These are phyloP conservation scores for Penicillium cosmopolitanum DNA, from an alignment of 495 filamentous ascomycete species.

Conservation along the genomic window DNA sequence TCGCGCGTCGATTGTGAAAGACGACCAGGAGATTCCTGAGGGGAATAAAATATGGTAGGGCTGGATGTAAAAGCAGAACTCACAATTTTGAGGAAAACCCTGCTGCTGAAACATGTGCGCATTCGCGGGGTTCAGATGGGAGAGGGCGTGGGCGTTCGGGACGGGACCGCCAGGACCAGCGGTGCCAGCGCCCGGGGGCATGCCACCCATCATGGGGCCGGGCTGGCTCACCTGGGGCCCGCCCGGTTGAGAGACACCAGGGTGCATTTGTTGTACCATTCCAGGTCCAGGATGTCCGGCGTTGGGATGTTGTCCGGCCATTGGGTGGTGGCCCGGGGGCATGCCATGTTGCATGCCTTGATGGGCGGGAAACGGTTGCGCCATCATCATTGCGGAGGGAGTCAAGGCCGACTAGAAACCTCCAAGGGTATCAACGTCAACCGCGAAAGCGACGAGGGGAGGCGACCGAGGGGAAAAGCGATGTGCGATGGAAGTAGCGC, in stretches of 20 bases:
- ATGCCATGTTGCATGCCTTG: conserved; percentile 76
- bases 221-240: conserved; percentile 78
- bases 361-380: conserved; percentile 71
- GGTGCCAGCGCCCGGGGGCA: conserved; percentile 69
- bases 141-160: conserved; percentile 77
- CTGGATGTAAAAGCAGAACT: conserved; percentile 17
- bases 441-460: conserved; percentile 21
- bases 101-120: conserved; percentile 66
- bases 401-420: conserved; percentile 39
- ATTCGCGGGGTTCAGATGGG: conserved; percentile 74
- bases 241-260: conserved; percentile 80
- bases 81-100: conserved; percentile 50
- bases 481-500: conserved; percentile 37
- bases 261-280: conserved; percentile 81
- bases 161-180: conserved; percentile 57
- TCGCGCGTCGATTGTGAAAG: neutral
- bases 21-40: neutral
- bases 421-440: conserved; percentile 17
- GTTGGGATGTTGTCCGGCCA: conserved; percentile 73
- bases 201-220: conserved; percentile 77
- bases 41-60: neutral
- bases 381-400: conserved; percentile 67
- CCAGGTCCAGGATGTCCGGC: conserved; percentile 54
- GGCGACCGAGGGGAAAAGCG: conserved; percentile 19
- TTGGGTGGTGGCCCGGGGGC: conserved; percentile 79